Evolutionary conservation across 176 grass and related monocot genomes (phyloP).

Genomic region (Cenchrus purpureus): DNA sequence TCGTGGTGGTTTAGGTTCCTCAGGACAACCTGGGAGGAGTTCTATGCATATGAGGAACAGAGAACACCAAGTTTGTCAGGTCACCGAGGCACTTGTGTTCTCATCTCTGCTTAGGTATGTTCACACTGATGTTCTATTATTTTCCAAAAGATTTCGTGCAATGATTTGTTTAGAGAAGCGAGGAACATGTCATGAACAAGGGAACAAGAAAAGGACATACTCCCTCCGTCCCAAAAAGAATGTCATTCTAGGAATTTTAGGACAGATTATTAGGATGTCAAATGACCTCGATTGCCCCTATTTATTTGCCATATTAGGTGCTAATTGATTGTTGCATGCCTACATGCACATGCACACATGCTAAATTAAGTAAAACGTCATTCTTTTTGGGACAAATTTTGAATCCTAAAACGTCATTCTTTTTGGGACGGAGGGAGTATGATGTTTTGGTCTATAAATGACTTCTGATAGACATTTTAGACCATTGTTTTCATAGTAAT

Average conservation of each 20-base stretch:
- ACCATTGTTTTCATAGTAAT: neutral
- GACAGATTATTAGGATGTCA: too few relatives aligned
- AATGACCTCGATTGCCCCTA: too few relatives aligned
- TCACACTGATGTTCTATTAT: constrained; percentile 15
- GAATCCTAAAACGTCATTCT: too few relatives aligned
- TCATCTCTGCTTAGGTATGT: constrained; percentile 90
- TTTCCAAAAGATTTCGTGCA: constrained; percentile 22
- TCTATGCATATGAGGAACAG: constrained; percentile 63
- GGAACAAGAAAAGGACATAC: neutral
- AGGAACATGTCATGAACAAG: neutral
- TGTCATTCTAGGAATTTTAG: too few relatives aligned
- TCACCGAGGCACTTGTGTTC: constrained; percentile 87
- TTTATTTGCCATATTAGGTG: too few relatives aligned
- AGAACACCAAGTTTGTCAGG: constrained; percentile 89
- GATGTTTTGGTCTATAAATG: neutral
- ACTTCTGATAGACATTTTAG: neutral
- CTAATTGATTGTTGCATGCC: too few relatives aligned
- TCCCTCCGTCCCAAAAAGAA: too few relatives aligned
- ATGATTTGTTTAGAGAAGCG: constrained; percentile 31
- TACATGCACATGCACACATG: too few relatives aligned
- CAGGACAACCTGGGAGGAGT: constrained; percentile 62
- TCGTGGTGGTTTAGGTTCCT: constrained; percentile 57
- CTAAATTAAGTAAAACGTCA: too few relatives aligned
- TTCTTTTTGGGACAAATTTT: too few relatives aligned
- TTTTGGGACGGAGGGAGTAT: too few relatives aligned